Percentiles rank a stretch among this genome's conserved stretches.
These are phyloP conservation scores for Cicer pinnatifidum DNA, from an alignment of 306 rosid species.

Conservation along the genomic window DNA sequence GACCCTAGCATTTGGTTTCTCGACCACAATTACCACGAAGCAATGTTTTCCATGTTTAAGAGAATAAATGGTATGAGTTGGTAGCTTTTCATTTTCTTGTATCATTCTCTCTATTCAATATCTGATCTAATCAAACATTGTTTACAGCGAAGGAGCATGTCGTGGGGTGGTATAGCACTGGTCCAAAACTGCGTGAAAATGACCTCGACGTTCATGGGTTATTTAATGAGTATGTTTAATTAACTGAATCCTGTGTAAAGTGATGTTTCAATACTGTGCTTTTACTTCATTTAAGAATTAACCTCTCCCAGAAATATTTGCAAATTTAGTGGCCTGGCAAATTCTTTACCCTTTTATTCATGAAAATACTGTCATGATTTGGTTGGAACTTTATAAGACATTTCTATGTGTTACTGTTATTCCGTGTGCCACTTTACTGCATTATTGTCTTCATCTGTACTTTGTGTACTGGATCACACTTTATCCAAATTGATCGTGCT, in stretches of 20 bases:
- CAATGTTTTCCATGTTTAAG: too few relatives aligned
- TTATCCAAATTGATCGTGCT: constrained; percentile 30
- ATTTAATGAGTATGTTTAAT: constrained; percentile 66
- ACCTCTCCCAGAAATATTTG: background rate
- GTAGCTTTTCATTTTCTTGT: background rate
- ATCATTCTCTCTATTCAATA: background rate
- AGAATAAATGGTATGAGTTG: too few relatives aligned
- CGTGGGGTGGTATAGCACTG: constrained; percentile 95
- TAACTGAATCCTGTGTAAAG: constrained; percentile 48
- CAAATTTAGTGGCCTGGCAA: background rate
- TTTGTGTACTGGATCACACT: constrained; percentile 15
- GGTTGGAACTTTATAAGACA: constrained; percentile 30
- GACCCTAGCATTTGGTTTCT: too few relatives aligned
- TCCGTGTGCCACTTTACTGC: background rate
- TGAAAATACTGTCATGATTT: background rate
- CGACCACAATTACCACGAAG: too few relatives aligned
- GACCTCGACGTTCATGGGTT: constrained; percentile 82
- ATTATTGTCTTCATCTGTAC: constrained; percentile 7
- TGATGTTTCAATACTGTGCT: background rate
- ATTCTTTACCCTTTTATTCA: background rate
- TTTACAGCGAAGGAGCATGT: constrained; percentile 87
- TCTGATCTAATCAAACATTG: constrained; percentile 17
- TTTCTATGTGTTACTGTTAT: constrained; percentile 14
- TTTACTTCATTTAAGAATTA: constrained; percentile 7
- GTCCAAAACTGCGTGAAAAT: constrained; percentile 88